phyloP scores from a whole-genome alignment of 1,284 basidiomycete genomes.

The Naganishia sp. region DNA sequence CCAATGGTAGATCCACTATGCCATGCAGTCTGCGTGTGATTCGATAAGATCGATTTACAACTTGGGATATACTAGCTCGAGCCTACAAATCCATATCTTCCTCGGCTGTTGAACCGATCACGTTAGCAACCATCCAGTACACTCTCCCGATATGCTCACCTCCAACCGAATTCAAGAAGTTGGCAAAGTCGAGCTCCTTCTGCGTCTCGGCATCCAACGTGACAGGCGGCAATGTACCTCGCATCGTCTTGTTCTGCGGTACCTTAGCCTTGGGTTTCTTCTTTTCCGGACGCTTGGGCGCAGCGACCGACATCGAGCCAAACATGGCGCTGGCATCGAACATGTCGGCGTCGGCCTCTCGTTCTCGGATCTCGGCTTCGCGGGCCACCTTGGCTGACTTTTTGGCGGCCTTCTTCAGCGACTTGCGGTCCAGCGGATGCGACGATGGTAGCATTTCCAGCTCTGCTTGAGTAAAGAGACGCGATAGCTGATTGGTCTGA shows the following conservation, averaged over 20 bases:
- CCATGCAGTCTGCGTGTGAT: too few species aligned
- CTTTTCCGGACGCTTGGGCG: conserved; percentile 29
- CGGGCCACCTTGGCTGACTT: conserved; percentile 49
- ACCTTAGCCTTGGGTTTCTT: conserved; percentile 40
- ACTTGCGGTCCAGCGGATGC: conserved; percentile 42
- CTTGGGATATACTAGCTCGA: too few species aligned
- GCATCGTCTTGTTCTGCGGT: conserved; percentile 37
- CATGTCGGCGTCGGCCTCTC: conserved; percentile 43
- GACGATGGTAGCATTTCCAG: conserved; percentile 42
- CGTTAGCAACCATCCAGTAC: conserved; percentile 9
- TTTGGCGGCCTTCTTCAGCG: conserved; percentile 48
- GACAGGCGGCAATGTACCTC: conserved; percentile 27
- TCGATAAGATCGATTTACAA: too few species aligned
- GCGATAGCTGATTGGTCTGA: conserved; percentile 26
- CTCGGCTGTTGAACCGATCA: conserved; percentile 5
- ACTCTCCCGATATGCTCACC: conserved; percentile 37
- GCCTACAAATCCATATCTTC: conserved; percentile 29
- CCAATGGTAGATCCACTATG: neutral
- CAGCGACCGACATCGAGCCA: conserved; percentile 30
- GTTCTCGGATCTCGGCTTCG: conserved; percentile 40
- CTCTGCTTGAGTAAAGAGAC: conserved; percentile 51
- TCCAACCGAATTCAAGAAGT: conserved; percentile 50
- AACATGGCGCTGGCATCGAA: conserved; percentile 31
- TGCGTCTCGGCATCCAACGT: conserved; percentile 42
- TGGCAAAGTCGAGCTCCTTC: conserved; percentile 53